Conservation (phyloP, 2,329 filamentous ascomycete genomes). For the Aspergillus candidus region DNA sequence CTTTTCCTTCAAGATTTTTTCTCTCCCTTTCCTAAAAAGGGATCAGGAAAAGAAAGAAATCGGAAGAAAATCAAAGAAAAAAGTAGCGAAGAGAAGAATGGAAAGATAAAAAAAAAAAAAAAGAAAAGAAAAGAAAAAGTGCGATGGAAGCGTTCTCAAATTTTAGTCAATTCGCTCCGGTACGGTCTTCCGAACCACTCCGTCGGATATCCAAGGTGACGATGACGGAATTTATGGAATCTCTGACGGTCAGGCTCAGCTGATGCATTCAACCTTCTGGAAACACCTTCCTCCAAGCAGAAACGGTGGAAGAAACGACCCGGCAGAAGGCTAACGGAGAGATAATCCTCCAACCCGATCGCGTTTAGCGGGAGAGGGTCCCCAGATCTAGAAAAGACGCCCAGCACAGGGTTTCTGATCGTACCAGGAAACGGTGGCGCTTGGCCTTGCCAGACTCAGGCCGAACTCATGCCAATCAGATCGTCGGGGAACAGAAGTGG, state of each 20-base stretch:
- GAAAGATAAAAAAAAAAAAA: too few relatives aligned
- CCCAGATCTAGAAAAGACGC: constrained; percentile 13
- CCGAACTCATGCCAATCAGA: constrained; percentile 17
- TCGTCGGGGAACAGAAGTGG: constrained; percentile 3
- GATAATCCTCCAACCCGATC: constrained; percentile 13
- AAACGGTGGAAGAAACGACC: constrained; percentile 4
- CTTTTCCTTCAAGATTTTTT: neutral
- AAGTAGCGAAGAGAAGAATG: too few relatives aligned
- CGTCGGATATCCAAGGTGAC: too few relatives aligned
- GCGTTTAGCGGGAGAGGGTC: constrained; percentile 16
- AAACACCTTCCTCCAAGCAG: constrained; percentile 6
- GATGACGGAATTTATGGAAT: neutral
- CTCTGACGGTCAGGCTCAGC: constrained; percentile 8
- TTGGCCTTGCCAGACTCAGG: constrained; percentile 12
- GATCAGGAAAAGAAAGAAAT: constrained; percentile 4
- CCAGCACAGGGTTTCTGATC: constrained; percentile 17
- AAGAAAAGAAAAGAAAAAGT: too few relatives aligned
- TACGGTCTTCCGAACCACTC: too few relatives aligned
- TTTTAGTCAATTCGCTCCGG: too few relatives aligned
- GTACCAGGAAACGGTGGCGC: constrained; percentile 16
- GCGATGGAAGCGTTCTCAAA: too few relatives aligned
- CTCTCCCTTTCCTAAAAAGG: neutral
- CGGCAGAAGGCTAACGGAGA: constrained; percentile 4
- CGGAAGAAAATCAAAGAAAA: neutral
- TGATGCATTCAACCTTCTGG: constrained; percentile 5